phyloP scores from a whole-genome alignment of 306 rosid species.

The Neltuma alba region DNA sequence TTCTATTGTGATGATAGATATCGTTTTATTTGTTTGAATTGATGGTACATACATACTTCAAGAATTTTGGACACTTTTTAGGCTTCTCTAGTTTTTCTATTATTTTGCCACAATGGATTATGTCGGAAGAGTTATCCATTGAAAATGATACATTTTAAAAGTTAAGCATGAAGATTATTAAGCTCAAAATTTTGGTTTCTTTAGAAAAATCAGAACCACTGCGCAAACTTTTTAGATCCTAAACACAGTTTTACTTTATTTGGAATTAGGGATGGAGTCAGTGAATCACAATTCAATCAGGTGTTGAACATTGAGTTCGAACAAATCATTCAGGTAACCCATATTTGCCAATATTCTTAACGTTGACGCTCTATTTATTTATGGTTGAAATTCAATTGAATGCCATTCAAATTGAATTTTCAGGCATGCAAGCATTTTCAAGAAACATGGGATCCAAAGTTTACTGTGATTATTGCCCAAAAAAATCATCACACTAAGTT shows the following conservation, averaged over 20 bases:
- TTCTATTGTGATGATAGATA: not conserved
- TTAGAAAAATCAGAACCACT: not conserved
- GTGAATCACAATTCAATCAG: conserved; percentile 52
- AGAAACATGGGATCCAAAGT: conserved; percentile 43
- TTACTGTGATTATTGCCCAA: conserved; percentile 46
- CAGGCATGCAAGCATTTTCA: conserved; percentile 46
- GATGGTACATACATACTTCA: not conserved
- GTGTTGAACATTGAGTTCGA: conserved; percentile 41
- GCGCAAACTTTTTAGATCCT: not conserved
- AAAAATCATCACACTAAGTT: conserved; percentile 52
- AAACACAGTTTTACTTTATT: not conserved
- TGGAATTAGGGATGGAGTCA: conserved; percentile 48
- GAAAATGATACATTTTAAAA: not conserved
- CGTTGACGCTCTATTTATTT: not conserved
- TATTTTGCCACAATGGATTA: not conserved
- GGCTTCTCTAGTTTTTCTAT: not conserved
- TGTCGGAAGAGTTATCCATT: not conserved
- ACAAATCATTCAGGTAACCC: conserved; percentile 43
- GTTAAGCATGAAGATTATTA: not conserved
- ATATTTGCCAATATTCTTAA: not conserved
- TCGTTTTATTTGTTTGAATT: not conserved
- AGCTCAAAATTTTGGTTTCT: not conserved
- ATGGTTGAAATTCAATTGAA: not conserved
- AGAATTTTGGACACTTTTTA: not conserved
- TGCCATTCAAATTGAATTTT: not conserved